These are phyloP conservation scores for Stentor roeselii DNA, from an alignment of 73 alveolate species.

Conservation along the genomic window DNA sequence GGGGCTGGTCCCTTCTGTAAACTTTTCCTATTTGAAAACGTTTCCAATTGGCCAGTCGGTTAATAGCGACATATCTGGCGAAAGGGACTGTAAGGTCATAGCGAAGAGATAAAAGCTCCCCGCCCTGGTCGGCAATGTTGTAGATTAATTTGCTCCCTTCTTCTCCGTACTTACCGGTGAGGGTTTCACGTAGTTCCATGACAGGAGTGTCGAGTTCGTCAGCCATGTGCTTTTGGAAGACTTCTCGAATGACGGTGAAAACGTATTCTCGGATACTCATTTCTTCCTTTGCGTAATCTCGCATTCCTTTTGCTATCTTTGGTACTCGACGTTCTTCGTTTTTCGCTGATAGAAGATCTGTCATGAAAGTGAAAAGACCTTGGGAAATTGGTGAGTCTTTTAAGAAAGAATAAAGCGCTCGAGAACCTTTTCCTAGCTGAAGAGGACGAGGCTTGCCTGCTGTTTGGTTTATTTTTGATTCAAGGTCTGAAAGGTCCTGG, in stretches of 20 bases:
- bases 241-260: slow-evolving; percentile 61
- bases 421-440: background rate
- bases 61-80: slow-evolving; percentile 83
- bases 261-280: slow-evolving; percentile 86
- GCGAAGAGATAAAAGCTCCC: slow-evolving; percentile 85
- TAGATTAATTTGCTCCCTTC: slow-evolving; percentile 84
- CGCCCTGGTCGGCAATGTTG: slow-evolving; percentile 93
- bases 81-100: slow-evolving; percentile 95
- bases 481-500: background rate
- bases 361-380: background rate
- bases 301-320: slow-evolving; percentile 85
- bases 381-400: background rate
- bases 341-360: background rate
- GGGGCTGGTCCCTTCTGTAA: slow-evolving; percentile 95
- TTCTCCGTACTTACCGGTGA: slow-evolving; percentile 90
- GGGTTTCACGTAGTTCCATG: slow-evolving; percentile 78
- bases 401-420: background rate
- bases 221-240: slow-evolving; percentile 90
- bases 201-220: slow-evolving; percentile 96
- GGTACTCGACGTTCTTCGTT: slow-evolving; percentile 73
- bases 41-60: slow-evolving; percentile 66
- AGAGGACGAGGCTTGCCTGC: background rate
- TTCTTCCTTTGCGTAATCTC: slow-evolving; percentile 84
- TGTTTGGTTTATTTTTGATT: background rate
- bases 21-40: slow-evolving; percentile 96